phyloP scores from a whole-genome alignment of 345 rosid genomes.

The Hibiscus syriacus region DNA sequence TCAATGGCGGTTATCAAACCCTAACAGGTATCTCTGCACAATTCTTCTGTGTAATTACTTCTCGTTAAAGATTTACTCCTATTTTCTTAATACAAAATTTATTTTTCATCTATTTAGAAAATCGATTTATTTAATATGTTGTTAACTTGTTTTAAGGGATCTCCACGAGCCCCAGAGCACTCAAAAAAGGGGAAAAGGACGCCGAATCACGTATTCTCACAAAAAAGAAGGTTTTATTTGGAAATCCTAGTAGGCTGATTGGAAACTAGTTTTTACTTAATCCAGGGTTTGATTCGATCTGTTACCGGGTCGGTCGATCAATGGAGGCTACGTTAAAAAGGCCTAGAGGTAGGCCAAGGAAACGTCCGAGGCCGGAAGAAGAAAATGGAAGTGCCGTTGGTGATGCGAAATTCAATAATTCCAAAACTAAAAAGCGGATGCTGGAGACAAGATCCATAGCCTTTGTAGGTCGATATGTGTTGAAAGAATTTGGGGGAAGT shows the following conservation, averaged over 20 bases:
- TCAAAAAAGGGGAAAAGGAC: not conserved
- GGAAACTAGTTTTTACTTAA: conserved; percentile 6
- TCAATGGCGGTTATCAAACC: conserved; percentile 27
- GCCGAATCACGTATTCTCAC: not conserved
- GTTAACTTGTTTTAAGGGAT: not conserved
- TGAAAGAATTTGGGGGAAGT: conserved; percentile 59
- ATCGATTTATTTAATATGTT: not conserved
- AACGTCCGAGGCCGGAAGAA: conserved; percentile 43
- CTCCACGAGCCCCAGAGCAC: conserved; percentile 14
- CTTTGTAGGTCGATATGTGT: conserved; percentile 60
- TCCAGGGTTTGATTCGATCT: conserved; percentile 24
- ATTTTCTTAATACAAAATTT: not conserved
- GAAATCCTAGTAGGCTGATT: conserved; percentile 11
- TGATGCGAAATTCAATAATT: conserved; percentile 13
- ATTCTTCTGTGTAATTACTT: not conserved
- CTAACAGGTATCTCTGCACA: conserved; percentile 14
- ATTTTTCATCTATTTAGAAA: not conserved
- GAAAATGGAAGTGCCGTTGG: conserved; percentile 15
- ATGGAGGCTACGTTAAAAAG: conserved; percentile 51
- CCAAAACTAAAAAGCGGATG: conserved; percentile 35
- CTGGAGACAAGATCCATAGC: conserved; percentile 40
- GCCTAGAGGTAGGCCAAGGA: conserved; percentile 80
- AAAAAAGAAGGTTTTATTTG: not conserved
- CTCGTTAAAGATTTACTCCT: not conserved
- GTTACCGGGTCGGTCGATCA: conserved; percentile 9